phyloP scores from a whole-genome alignment of 2,329 filamentous ascomycete genomes.

The Didymosphaeria variabile region DNA sequence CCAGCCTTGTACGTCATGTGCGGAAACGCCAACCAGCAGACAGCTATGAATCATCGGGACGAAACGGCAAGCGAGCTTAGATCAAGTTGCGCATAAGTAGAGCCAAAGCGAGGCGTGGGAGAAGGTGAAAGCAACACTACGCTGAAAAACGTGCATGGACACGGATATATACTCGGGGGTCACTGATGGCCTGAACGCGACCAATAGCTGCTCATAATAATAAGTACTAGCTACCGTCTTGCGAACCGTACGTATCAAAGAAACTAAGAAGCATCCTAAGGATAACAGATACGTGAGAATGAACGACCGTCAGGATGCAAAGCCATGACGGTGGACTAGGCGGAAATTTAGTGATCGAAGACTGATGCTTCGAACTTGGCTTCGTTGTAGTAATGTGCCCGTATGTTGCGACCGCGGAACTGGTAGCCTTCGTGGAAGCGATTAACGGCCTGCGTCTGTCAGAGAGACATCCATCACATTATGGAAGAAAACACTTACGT shows the following conservation, averaged over 20 bases:
- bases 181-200: too few species aligned
- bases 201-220: too few species aligned
- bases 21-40: too few species aligned
- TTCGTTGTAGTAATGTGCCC: constrained; percentile 81
- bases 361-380: constrained; percentile 76
- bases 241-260: too few species aligned
- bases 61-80: too few species aligned
- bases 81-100: too few species aligned
- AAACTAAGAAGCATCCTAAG: not conserved
- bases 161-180: too few species aligned
- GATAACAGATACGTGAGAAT: not conserved
- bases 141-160: too few species aligned
- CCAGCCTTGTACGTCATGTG: too few species aligned
- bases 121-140: too few species aligned
- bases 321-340: not conserved
- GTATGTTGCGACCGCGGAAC: constrained; percentile 87
- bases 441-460: constrained; percentile 75
- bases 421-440: constrained; percentile 90
- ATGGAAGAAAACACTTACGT: constrained; percentile 65
- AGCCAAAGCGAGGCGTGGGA: not conserved
- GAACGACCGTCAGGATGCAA: not conserved
- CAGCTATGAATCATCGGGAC: too few species aligned
- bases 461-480: constrained; percentile 14
- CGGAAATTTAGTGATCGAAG: constrained; percentile 35
- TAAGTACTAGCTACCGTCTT: too few species aligned